A percentile compares a stretch with the other conserved stretches of the same genome.
Conservation (phyloP, 495 filamentous ascomycete species). For the Penicillium antarcticum region DNA sequence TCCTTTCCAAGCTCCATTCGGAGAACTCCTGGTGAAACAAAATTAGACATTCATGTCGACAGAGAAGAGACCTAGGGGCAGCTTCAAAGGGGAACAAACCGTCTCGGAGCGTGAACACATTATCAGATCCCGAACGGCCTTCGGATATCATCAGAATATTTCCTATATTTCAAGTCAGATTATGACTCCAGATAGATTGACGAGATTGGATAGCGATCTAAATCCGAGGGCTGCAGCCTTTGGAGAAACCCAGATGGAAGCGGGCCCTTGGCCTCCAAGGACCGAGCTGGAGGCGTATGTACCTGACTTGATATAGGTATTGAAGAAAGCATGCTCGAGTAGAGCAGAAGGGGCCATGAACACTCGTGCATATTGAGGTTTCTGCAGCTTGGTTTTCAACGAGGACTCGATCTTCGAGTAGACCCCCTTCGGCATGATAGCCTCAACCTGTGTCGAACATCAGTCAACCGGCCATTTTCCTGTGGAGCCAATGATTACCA, state of each 20-base stretch:
- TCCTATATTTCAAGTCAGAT: conserved; percentile 45
- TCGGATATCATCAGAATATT: conserved; percentile 90
- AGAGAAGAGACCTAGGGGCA: neutral
- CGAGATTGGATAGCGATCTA: too few species aligned
- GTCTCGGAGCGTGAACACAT: conserved; percentile 69
- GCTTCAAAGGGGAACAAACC: conserved; percentile 41
- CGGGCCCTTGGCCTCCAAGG: neutral
- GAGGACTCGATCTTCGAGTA: conserved; percentile 55
- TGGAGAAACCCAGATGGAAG: neutral
- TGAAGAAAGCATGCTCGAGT: conserved; percentile 78
- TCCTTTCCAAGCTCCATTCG: conserved; percentile 78
- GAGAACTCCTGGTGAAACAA: conserved; percentile 54
- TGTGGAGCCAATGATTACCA: conserved; percentile 8
- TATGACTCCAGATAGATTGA: too few species aligned
- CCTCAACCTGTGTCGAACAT: conserved; percentile 55
- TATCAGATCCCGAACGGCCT: conserved; percentile 75
- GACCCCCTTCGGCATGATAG: conserved; percentile 68
- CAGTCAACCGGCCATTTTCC: neutral
- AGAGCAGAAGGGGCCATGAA: conserved; percentile 71
- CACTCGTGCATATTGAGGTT: conserved; percentile 61
- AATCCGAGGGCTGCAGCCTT: neutral
- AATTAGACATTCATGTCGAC: neutral
- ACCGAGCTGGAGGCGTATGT: conserved; percentile 6
- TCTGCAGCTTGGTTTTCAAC: conserved; percentile 42
- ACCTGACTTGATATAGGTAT: conserved; percentile 84